phyloP scores from a whole-genome alignment of 305 asterid species.

The Fraxinus dipetala region DNA sequence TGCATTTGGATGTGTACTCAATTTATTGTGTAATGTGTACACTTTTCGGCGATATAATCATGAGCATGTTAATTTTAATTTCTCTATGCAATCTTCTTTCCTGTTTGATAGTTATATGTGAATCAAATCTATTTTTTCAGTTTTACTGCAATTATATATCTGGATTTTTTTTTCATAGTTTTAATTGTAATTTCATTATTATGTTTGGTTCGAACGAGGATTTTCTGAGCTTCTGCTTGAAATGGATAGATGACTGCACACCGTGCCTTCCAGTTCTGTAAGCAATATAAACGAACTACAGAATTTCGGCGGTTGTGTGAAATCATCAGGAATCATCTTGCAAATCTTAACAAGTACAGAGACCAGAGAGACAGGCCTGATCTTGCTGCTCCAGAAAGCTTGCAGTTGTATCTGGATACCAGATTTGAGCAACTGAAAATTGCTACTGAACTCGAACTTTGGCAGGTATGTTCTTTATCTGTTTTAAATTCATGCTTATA shows the following conservation, averaged over 20 bases:
- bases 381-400: constrained; percentile 82
- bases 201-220: not conserved
- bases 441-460: constrained; percentile 86
- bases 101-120: not conserved
- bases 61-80: not conserved
- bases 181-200: not conserved
- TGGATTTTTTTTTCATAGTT: not conserved
- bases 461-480: constrained; percentile 66
- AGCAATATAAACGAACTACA: constrained; percentile 89
- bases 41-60: not conserved
- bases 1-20: not conserved
- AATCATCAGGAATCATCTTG: constrained; percentile 83
- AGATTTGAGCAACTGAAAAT: constrained; percentile 94
- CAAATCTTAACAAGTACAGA: constrained; percentile 86
- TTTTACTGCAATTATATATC: not conserved
- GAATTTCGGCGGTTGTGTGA: constrained; percentile 93
- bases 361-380: constrained; percentile 98
- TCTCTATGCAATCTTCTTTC: not conserved
- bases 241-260: constrained; percentile 82
- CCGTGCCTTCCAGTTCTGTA: constrained; percentile 96
- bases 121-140: not conserved
- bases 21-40: not conserved
- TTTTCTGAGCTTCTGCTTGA: constrained; percentile 6
- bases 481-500: constrained; percentile 11
- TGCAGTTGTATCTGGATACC: constrained; percentile 90